Conservation (phyloP, 2,329 filamentous ascomycete genomes). For the Colletotrichum chlorophyti region DNA sequence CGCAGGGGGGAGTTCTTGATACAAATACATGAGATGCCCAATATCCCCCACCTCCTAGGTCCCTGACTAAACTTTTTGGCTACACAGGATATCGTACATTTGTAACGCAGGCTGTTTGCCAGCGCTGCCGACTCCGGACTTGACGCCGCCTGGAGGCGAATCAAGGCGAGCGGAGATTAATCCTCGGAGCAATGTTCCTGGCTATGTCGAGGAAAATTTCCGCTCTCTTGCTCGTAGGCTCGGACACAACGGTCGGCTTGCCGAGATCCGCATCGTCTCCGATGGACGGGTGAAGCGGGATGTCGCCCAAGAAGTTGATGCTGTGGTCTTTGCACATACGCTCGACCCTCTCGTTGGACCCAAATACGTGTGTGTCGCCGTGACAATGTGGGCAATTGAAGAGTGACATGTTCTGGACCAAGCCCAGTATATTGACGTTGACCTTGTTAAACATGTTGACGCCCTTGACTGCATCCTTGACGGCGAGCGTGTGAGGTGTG, state of each 20-base stretch:
- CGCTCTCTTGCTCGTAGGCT: conserved; percentile 78
- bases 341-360: conserved; percentile 68
- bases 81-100: conserved; percentile 26
- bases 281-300: conserved; percentile 86
- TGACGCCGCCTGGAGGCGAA: too few relatives aligned
- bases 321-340: conserved; percentile 74
- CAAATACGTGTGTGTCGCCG: conserved; percentile 78
- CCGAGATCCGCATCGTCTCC: conserved; percentile 88
- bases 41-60: conserved; percentile 13
- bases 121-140: too few relatives aligned
- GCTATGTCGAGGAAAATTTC: conserved; percentile 77
- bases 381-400: conserved; percentile 83
- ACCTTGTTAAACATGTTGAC: conserved; percentile 93
- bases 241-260: conserved; percentile 87
- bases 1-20: conserved; percentile 11
- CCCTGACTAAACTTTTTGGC: conserved; percentile 27
- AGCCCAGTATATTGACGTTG: conserved; percentile 79
- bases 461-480: conserved; percentile 90
- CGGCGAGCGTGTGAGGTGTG: conserved; percentile 90
- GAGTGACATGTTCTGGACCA: conserved; percentile 91
- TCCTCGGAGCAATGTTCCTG: conserved; percentile 54
- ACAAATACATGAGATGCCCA: conserved; percentile 30
- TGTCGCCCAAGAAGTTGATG: conserved; percentile 84
- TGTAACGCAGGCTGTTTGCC: too few relatives aligned
- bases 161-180: conserved; percentile 35